These are phyloP conservation scores for Arthrobotrys entomopaga DNA, from an alignment of 2,329 filamentous ascomycete species.

Conservation along the genomic window DNA sequence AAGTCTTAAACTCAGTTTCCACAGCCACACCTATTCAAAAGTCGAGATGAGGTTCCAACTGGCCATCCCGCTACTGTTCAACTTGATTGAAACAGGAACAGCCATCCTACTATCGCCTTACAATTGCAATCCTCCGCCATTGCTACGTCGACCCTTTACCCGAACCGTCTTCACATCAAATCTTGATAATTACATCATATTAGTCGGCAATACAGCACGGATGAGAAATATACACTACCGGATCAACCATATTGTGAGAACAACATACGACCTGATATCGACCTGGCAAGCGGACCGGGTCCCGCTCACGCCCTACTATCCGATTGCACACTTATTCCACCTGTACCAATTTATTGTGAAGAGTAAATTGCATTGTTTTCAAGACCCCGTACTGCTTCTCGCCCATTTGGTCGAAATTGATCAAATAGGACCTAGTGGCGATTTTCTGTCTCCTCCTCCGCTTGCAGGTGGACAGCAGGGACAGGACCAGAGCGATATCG, in stretches of 20 bases:
- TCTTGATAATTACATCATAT: conserved; percentile 2
- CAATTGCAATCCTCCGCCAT: neutral
- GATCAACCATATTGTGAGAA: too few relatives aligned
- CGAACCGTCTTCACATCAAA: neutral
- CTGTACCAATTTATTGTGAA: neutral
- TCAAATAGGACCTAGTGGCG: neutral
- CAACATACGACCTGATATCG: too few relatives aligned
- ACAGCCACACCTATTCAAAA: neutral
- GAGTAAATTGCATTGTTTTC: neutral
- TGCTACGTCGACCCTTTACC: neutral
- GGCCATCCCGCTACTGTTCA: neutral
- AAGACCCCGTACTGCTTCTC: neutral
- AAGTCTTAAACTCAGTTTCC: too few relatives aligned
- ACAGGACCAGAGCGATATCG: too few relatives aligned
- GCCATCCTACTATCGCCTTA: neutral
- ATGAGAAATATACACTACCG: neutral
- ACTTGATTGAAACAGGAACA: neutral
- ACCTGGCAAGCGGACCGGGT: too few relatives aligned
- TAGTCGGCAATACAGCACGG: neutral
- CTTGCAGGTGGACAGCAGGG: too few relatives aligned
- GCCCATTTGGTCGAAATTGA: neutral
- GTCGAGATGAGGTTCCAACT: neutral
- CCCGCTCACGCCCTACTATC: too few relatives aligned
- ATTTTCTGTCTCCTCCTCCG: too few relatives aligned
- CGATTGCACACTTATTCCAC: neutral